Base-by-base conservation (phyloP, 108 stramenopile genomes). In the Seminavis robusta region DNA sequence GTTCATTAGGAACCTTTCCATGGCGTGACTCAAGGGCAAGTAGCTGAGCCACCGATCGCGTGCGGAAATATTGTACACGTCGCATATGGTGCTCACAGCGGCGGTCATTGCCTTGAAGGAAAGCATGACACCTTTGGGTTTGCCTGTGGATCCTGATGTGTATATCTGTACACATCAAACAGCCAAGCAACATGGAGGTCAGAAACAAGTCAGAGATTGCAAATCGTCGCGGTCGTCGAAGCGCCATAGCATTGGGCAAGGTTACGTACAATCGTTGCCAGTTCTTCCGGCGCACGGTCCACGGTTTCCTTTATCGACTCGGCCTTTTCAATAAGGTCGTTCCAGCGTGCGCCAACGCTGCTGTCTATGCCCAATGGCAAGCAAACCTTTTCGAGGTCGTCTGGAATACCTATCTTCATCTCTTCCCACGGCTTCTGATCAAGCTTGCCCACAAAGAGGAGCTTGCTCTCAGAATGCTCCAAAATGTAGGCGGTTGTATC, bases 101-200 rank as follows among this genome's bases (percentile, higher is more conserved):
- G 65, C 65, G 13, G 68, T 17, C 76, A 88, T 76, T 51, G 67
- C 77, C 30, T 69, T 60, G 62, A 82, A 88, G 47, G 52, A 63
- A 13, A 78, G 69, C 86, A 88, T 88, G 66, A 88, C 86, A 56
- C 86, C 86, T 72, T 88, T 88, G 10, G 86, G 86, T 70, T 80
- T 53, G 51, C 86, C 86, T 25, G 86, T 84, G 69, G 73, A 76
- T 48, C 86, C 86, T 50, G 74, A 74, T 82, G 83, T n/a, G n/a
- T n/a, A n/a, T 76, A 82, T 82, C 52, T 84, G 81, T 45, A 37
- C 10, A 37, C 8, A 37, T 8, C 10, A 42, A 42, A 42, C 4
- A 42, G 41, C 17, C 17, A 42, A 42, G 8, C 4, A 7, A 21
- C 17, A 21, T 42, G 17, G 41, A 42, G 3, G 4, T 9, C 3